Evolutionary conservation across 768 basidiomycete genomes (phyloP).

Genomic region (Amanita thiersii): DNA sequence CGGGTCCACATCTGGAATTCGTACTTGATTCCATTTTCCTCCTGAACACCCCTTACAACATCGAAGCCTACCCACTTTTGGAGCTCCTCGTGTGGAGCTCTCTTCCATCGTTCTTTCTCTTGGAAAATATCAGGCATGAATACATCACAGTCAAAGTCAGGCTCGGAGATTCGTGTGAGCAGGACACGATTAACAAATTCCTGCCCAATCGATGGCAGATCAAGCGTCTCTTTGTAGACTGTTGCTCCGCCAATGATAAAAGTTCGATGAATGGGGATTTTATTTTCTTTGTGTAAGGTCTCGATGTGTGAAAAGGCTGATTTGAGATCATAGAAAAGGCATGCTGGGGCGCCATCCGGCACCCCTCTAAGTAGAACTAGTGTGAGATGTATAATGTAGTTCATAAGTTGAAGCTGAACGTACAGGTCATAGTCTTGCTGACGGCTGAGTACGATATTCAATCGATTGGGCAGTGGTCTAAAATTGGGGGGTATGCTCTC

Average conservation of each 20-base stretch:
- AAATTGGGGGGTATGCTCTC: constrained; percentile 87
- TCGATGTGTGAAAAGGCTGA: constrained; percentile 30
- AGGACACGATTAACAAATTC: constrained; percentile 71
- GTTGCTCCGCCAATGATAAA: constrained; percentile 94
- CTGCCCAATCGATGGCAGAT: constrained; percentile 22
- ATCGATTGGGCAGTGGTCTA: constrained; percentile 67
- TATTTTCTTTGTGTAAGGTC: constrained; percentile 20
- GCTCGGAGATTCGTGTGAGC: constrained; percentile 73
- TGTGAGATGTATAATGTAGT: background rate
- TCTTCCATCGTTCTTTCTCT: constrained; percentile 41
- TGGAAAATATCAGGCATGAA: constrained; percentile 70
- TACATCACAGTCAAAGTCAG: constrained; percentile 79
- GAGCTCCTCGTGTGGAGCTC: constrained; percentile 54
- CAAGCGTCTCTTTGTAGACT: constrained; percentile 67
- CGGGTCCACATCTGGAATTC: constrained; percentile 96
- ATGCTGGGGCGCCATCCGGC: constrained; percentile 18
- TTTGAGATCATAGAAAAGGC: constrained; percentile 31
- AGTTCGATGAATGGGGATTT: constrained; percentile 35
- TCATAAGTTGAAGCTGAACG: constrained; percentile 22
- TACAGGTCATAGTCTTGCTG: constrained; percentile 56
- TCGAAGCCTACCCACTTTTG: constrained; percentile 74
- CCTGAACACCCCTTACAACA: constrained; percentile 66
- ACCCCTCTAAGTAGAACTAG: constrained; percentile 8
- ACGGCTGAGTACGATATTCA: constrained; percentile 73
- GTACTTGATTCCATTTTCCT: constrained; percentile 79